Evolutionary conservation across 1,139 yeast species (phyloP), one percentile per base, ranked within the genome.

Genomic region (Kodamaea ohmeri): DNA sequence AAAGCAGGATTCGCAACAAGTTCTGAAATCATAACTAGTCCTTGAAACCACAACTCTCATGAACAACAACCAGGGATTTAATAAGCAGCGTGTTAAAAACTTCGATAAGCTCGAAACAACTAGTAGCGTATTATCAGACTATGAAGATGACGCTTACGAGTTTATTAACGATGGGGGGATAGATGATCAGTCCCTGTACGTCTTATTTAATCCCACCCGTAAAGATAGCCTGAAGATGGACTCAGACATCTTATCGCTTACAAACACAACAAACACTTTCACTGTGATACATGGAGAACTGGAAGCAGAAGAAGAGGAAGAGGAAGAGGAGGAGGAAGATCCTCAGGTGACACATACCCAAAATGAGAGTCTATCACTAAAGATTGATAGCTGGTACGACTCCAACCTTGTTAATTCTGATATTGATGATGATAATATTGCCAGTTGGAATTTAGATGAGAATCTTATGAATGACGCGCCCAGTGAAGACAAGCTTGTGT

Each of bases 381-480:
- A 58, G 39, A 55, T 60, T 13, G 51, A 58, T 34, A 50, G 48
- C 28, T 58, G 63, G 63, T 47, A 58, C 43, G 53, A 28, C 34
- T 38, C 51, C 28, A 43, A 40, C 34, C 21, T 43, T 24, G 36
- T 37, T 9, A 32, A 36, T 4, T 32, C 46, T 8, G 51, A 44
- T 5, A 42, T 50, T 20, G 55, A 65, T 5, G 71, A 67, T 42
- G 76, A 70, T 44, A 68, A 69, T 46, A 58, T 63, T 4, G 76
- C 76, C 12, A 63, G 70, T 36, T 70, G 75, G 75, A 69, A 69
- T 47, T 52, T 70, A 42, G 74, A 69, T 45, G 73, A 66, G 43
- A 56, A 62, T 40, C 47, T 61, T 33, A 45, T 45, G 27, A 32
- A 25, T 22, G 29, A 37, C 12, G 25, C 35, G 13, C 31, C 39